Evolutionary conservation across 2,329 filamentous ascomycete genomes (phyloP).

Genomic region (Thermomyces lanuginosus): DNA sequence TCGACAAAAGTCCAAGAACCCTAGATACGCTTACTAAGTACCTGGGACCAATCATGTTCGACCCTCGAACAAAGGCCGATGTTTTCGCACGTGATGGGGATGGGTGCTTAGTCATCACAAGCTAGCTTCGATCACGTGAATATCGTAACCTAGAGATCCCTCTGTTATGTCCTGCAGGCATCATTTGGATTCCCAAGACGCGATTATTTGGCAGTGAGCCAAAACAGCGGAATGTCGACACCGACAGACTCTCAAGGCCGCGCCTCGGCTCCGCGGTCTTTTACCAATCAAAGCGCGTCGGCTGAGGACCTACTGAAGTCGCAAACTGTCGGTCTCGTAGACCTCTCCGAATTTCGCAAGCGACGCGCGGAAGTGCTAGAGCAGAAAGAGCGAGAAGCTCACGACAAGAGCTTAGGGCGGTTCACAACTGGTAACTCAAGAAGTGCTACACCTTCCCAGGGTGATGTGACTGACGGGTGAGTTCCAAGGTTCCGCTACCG

Average conservation of each 20-base stretch:
- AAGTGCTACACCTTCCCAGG: constrained; percentile 32
- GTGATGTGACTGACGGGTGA: constrained; percentile 42
- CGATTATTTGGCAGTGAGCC: neutral
- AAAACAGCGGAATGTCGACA: constrained; percentile 8
- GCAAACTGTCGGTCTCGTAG: constrained; percentile 78
- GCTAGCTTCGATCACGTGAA: no score
- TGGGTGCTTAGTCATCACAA: no score
- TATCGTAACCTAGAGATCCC: no score
- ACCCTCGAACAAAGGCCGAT: no score
- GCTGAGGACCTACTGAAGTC: constrained; percentile 70
- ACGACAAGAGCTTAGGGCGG: constrained; percentile 41
- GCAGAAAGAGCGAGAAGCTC: constrained; percentile 67
- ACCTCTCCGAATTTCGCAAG: constrained; percentile 88
- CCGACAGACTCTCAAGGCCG: constrained; percentile 22
- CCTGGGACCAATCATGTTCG: no score
- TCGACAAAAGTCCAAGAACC: no score
- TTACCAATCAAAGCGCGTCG: constrained; percentile 58
- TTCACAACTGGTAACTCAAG: constrained; percentile 31
- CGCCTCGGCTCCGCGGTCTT: constrained; percentile 36
- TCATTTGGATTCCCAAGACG: neutral
- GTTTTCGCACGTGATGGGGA: no score
- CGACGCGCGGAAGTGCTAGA: constrained; percentile 87
- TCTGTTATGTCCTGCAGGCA: neutral
- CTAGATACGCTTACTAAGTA: no score
- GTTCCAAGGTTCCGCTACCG: no score